Conservation (phyloP, 1,139 yeast genomes). For the Geotrichum australiense region DNA sequence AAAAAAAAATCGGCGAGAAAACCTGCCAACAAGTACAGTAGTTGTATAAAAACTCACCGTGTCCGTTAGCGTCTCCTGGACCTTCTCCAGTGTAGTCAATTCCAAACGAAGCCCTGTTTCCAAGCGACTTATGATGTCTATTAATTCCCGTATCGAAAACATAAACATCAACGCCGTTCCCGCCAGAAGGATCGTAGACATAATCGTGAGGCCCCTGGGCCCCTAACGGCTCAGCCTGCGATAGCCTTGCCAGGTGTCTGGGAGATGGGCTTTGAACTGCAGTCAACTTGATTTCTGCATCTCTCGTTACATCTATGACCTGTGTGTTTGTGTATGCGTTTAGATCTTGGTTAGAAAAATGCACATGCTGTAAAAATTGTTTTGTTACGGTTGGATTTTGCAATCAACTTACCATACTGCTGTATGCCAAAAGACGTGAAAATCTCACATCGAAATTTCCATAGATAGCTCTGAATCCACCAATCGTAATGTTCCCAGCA, state of each 20-base stretch:
- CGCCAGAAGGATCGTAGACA: constrained; percentile 39
- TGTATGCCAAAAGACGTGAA: constrained; percentile 22
- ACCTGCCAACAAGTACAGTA: not conserved
- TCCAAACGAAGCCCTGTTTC: constrained; percentile 52
- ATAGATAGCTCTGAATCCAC: constrained; percentile 27
- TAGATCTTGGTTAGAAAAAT: not conserved
- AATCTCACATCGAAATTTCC: constrained; percentile 27
- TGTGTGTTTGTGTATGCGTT: constrained; percentile 8
- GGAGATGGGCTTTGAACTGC: constrained; percentile 51
- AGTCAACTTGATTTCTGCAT: constrained; percentile 26
- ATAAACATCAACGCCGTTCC: constrained; percentile 58
- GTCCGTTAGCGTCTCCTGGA: constrained; percentile 59
- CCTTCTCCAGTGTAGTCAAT: constrained; percentile 59
- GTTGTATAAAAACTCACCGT: constrained; percentile 33
- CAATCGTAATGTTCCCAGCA: constrained; percentile 25
- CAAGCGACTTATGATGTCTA: constrained; percentile 52
- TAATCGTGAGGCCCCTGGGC: constrained; percentile 33
- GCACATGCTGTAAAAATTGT: constrained; percentile 9
- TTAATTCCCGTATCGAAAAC: constrained; percentile 70
- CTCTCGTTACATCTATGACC: constrained; percentile 30
- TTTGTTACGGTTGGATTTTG: not conserved
- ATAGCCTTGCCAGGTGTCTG: constrained; percentile 58
- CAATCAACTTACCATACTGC: constrained; percentile 23
- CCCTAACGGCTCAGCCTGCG: constrained; percentile 43
- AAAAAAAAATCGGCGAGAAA: not conserved